Percentiles rank a stretch among this genome's conserved stretches.
Conservation (phyloP, 768 basidiomycete species). For the Asterophora parasitica region DNA sequence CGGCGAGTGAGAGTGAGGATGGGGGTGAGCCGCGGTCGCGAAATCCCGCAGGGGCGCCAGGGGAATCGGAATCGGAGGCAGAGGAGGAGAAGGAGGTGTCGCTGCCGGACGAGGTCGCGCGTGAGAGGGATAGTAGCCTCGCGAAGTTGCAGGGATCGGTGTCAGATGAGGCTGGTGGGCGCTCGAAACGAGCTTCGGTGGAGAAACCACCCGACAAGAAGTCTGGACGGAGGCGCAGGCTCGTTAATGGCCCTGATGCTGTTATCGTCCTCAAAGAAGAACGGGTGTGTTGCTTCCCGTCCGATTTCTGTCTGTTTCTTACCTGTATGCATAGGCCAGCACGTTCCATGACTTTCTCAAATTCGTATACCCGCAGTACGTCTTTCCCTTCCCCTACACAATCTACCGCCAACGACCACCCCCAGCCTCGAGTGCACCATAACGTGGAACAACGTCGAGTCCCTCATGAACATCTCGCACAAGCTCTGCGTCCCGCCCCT, state of each 20-base stretch:
- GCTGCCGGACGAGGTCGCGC: slow-evolving; percentile 25
- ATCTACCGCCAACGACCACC: background rate
- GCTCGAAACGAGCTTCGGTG: slow-evolving; percentile 12
- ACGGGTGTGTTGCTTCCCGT: slow-evolving; percentile 40
- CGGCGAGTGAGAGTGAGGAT: slow-evolving; percentile 30
- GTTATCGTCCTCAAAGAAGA: slow-evolving; percentile 90
- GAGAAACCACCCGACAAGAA: slow-evolving; percentile 17
- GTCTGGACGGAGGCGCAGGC: slow-evolving; percentile 34
- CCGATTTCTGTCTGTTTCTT: background rate
- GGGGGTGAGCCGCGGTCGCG: slow-evolving; percentile 11
- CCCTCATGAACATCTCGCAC: slow-evolving; percentile 84
- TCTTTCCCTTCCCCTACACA: slow-evolving; percentile 2
- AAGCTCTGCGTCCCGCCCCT: slow-evolving; percentile 83
- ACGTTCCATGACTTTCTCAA: slow-evolving; percentile 93
- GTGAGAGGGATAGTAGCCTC: slow-evolving; percentile 49
- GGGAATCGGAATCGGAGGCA: slow-evolving; percentile 3
- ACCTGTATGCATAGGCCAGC: slow-evolving; percentile 44
- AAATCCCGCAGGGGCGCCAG: no score
- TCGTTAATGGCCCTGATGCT: slow-evolving; percentile 62
- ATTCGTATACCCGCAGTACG: slow-evolving; percentile 91
- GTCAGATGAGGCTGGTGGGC: slow-evolving; percentile 8
- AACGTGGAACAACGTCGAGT: slow-evolving; percentile 93
- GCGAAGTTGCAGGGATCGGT: slow-evolving; percentile 54
- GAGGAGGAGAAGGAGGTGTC: background rate
- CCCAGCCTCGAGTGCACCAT: slow-evolving; percentile 83